Conservation (phyloP, 2,329 filamentous ascomycete species). For the Penicillium janthinellum region DNA sequence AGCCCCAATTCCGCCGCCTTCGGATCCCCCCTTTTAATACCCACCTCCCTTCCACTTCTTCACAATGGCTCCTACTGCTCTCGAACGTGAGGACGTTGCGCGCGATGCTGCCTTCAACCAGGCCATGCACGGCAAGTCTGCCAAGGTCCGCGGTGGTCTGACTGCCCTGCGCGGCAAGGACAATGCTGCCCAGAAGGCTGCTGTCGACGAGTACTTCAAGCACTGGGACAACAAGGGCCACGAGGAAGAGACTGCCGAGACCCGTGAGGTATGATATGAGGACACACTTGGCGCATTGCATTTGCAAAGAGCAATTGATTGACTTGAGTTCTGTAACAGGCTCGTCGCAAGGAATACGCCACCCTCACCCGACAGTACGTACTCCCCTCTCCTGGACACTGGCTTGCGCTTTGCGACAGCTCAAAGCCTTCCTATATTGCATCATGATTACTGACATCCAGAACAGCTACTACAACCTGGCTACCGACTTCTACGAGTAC, state of each 20-base stretch:
- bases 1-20: neutral
- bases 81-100: constrained; percentile 79
- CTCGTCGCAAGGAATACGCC: constrained; percentile 84
- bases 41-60: constrained; percentile 24
- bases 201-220: constrained; percentile 92
- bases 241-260: constrained; percentile 78
- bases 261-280: constrained; percentile 65
- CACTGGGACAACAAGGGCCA: constrained; percentile 88
- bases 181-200: constrained; percentile 72
- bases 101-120: constrained; percentile 92
- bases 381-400: neutral
- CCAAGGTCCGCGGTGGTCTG: constrained; percentile 71
- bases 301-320: constrained; percentile 1
- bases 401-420: neutral
- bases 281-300: neutral
- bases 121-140: constrained; percentile 76
- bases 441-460: constrained; percentile 7
- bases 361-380: constrained; percentile 88
- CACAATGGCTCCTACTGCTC: constrained; percentile 56
- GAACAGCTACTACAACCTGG: constrained; percentile 87
- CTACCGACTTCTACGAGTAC: constrained; percentile 95
- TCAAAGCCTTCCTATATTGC: neutral
- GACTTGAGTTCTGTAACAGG: constrained; percentile 48
- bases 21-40: constrained; percentile 21
- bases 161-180: constrained; percentile 86